phyloP scores from a whole-genome alignment of 1,284 basidiomycete species.

The Pterulicium gracile region DNA sequence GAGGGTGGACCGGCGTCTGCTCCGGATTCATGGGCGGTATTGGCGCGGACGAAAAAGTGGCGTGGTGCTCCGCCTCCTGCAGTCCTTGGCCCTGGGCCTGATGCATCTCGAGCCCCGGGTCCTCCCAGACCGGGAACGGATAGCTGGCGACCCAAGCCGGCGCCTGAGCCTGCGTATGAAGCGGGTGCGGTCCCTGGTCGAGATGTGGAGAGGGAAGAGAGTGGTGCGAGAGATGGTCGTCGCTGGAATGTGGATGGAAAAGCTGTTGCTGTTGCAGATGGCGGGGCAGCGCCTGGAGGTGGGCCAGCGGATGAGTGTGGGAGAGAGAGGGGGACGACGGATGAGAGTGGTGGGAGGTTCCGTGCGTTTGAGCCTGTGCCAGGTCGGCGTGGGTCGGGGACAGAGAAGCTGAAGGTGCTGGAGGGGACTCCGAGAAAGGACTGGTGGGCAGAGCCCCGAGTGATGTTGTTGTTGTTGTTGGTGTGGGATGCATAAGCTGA shows the following conservation, averaged over 20 bases:
- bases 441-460: conserved; percentile 29
- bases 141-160: conserved; percentile 3
- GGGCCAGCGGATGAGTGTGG: conserved; percentile 19
- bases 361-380: conserved; percentile 21
- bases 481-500: conserved; percentile 33
- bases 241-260: conserved; percentile 20
- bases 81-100: too few species aligned
- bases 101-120: conserved; percentile 30
- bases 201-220: conserved; percentile 27
- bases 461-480: conserved; percentile 9
- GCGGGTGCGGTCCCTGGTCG: conserved; percentile 57
- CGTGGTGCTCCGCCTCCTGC: not conserved
- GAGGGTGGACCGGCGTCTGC: not conserved
- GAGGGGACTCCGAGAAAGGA: conserved; percentile 9
- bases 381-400: not conserved
- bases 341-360: conserved; percentile 56
- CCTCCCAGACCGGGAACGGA: conserved; percentile 36
- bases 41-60: not conserved
- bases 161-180: conserved; percentile 34
- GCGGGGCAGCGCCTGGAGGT: too few species aligned
- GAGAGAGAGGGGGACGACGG: conserved; percentile 56
- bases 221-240: conserved; percentile 21
- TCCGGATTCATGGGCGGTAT: not conserved
- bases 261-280: conserved; percentile 19
- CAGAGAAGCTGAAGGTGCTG: conserved; percentile 12